Percentiles rank a stretch among this genome's conserved stretches.
These are phyloP conservation scores for Drechslerella coelobrocha DNA, from an alignment of 2,329 filamentous ascomycete species.

Conservation along the genomic window DNA sequence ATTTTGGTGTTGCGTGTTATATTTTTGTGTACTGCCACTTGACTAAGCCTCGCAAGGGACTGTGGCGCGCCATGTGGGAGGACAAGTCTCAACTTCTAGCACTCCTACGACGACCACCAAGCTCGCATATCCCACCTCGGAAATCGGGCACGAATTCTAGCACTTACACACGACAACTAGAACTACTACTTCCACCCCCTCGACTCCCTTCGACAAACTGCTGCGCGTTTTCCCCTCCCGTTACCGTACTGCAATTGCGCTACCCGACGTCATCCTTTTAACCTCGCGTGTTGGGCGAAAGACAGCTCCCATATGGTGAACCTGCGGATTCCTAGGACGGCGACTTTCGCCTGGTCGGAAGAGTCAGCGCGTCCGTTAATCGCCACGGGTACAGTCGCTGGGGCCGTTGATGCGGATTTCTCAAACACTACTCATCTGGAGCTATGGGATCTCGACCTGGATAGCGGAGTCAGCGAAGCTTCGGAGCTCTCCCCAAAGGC, in stretches of 20 bases:
- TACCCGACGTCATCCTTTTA: conserved; percentile 18
- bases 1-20: conserved; percentile 32
- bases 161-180: conserved; percentile 17
- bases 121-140: conserved; percentile 31
- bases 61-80: conserved; percentile 36
- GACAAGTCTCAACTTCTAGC: conserved; percentile 51
- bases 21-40: conserved; percentile 14
- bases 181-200: conserved; percentile 5
- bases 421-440: conserved; percentile 96
- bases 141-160: conserved; percentile 36
- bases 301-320: conserved; percentile 74
- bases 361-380: conserved; percentile 78
- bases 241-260: conserved; percentile 3
- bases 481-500: conserved; percentile 85
- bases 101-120: conserved; percentile 20
- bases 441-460: conserved; percentile 90
- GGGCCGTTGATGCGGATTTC: conserved; percentile 95
- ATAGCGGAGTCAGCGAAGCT: conserved; percentile 71
- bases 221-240: background rate
- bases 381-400: conserved; percentile 91
- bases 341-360: conserved; percentile 95
- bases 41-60: conserved; percentile 10
- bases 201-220: background rate
- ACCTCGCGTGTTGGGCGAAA: conserved; percentile 44
- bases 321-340: conserved; percentile 92